phyloP scores from a whole-genome alignment of 371 early-diverging fungal species.

The Circinella umbellata region DNA sequence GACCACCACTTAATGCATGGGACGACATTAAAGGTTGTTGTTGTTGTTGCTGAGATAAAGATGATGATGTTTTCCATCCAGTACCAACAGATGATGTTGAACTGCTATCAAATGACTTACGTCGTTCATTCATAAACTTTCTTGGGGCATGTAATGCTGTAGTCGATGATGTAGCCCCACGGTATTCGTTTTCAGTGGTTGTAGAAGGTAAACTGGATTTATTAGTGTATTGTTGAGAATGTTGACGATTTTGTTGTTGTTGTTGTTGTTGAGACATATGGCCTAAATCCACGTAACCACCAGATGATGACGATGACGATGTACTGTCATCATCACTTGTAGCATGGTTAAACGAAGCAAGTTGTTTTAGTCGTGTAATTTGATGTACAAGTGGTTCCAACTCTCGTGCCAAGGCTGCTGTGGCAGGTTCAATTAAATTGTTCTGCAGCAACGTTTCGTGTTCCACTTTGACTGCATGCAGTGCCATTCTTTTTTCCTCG shows the following conservation, averaged over 20 bases:
- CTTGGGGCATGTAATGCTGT: constrained; percentile 1
- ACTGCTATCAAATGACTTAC: not conserved
- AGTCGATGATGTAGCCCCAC: not conserved
- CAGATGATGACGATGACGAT: constrained; percentile 5
- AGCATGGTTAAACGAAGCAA: constrained; percentile 13
- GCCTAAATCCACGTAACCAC: constrained; percentile 15
- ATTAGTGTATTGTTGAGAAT: not conserved
- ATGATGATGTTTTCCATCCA: constrained; percentile 3
- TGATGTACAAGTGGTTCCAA: constrained; percentile 44
- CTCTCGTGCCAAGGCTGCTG: constrained; percentile 32
- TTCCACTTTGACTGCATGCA: constrained; percentile 32
- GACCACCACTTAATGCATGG: not conserved
- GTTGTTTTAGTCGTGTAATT: constrained; percentile 33
- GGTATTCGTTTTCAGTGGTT: not conserved
- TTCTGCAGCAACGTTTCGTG: constrained; percentile 26
- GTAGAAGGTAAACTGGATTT: not conserved
- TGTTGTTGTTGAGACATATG: constrained; percentile 8
- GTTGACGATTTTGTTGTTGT: not conserved
- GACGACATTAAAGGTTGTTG: not conserved
- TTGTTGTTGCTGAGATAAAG: not conserved
- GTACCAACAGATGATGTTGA: not conserved
- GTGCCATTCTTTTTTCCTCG: constrained; percentile 26
- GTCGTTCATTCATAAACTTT: constrained; percentile 1
- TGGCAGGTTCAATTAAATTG: constrained; percentile 22
- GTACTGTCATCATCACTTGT: constrained; percentile 2